Evolutionary conservation across 352 stramenopile species (phyloP).

Genomic region (Phytophthora hibernalis): DNA sequence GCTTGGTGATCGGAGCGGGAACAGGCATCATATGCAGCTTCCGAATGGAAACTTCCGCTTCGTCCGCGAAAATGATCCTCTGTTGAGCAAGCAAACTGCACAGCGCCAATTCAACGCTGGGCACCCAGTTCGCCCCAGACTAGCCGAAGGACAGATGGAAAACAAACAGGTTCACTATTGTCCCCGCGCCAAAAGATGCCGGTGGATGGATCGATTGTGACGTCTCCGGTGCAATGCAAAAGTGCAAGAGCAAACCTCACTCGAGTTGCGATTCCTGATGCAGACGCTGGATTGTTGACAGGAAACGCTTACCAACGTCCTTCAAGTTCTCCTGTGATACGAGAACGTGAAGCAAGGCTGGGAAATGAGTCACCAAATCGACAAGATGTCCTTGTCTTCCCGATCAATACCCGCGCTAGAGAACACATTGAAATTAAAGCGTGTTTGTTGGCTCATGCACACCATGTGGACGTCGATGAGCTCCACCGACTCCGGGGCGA

Average conservation of each 20-base stretch:
- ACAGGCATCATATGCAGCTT: constrained; percentile 46
- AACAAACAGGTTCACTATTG: constrained; percentile 15
- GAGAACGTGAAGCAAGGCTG: constrained; percentile 2
- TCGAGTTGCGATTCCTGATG: constrained; percentile 6
- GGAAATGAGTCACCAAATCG: constrained; percentile 4
- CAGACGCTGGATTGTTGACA: neutral
- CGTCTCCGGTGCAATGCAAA: constrained; percentile 34
- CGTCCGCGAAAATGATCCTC: constrained; percentile 33
- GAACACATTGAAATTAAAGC: constrained; percentile 77
- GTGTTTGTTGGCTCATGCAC: constrained; percentile 70
- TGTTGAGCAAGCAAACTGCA: constrained; percentile 48
- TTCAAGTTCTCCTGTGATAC: constrained; percentile 18
- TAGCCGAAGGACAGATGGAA: constrained; percentile 7
- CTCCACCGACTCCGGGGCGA: constrained; percentile 53
- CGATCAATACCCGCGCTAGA: constrained; percentile 35
- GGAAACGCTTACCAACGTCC: constrained; percentile 9
- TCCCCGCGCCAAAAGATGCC: constrained; percentile 31
- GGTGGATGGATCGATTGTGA: constrained; percentile 4
- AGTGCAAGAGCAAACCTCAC: constrained; percentile 17
- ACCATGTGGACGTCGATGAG: constrained; percentile 67
- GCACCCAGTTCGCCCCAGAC: constrained; percentile 26
- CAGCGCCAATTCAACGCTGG: constrained; percentile 19
- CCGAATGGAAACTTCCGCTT: constrained; percentile 41
- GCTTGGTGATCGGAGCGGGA: constrained; percentile 17
- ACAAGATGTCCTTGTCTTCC: constrained; percentile 12